Evolutionary conservation across 1,284 basidiomycete species (phyloP), one percentile per base, ranked within the genome.

Genomic region (Pholiota adiposa): DNA sequence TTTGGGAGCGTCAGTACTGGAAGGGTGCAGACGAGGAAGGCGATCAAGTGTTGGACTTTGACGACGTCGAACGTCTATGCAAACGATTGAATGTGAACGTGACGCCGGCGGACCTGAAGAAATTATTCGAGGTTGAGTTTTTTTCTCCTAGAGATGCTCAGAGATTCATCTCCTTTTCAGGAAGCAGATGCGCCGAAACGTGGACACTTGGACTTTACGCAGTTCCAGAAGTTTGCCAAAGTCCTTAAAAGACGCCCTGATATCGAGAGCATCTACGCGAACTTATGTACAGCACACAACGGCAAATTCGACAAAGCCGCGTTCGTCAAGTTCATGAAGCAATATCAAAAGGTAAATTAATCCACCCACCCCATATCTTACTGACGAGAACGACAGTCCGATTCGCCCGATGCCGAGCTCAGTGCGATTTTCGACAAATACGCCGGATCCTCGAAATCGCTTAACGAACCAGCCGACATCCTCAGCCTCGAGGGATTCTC

Each of bases 1-100:
- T 94, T 7, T 96, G 93, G 93, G 86, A 94, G 75, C 84, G 87
- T 61, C 90, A 91, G 71, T 92, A 92, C 70, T 96, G 94, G 93
- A 91, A 88, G 66, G 85, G 83, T 19, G 86, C 88, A 0, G 90
- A 90, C 64, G 76, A 80, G 53, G 75, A 82, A 59, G 79, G 82
- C 2, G 88, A 92, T 72, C 82, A 87, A 64, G 83, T 82, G 51
- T 76, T 96, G 11, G 83, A 84, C 41, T 89, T 94, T 62, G 84
- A 85, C 19, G 91, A 95, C 59, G 84, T 93, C 12, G 83, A 90
- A 69, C 82, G 81, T 57, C 76, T 98, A 55, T 97, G 94, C 72
- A 80, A 80, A 63, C 80, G 92, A 50, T 77, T 96, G 64, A 92
- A 92, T 69, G 86, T 93, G 59, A 85, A 85, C 59, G 79, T 86